Percentiles rank a stretch among this genome's conserved stretches.
phyloP scores from a whole-genome alignment of 148 eudicot genomes.

The Mesembryanthemum crystallinum region DNA sequence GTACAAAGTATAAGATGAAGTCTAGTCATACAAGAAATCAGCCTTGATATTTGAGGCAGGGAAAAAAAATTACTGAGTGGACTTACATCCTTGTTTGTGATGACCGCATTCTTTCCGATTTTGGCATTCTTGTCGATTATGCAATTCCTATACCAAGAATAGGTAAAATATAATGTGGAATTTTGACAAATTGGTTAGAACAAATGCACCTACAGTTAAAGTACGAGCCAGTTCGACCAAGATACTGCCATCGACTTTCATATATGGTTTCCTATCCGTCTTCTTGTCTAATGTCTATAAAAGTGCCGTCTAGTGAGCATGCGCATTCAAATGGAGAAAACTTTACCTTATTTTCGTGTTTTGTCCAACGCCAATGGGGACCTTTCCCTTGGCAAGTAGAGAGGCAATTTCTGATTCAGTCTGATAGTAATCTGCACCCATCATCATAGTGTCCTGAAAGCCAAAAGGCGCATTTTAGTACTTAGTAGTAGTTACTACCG shows the following conservation, averaged over 20 bases:
- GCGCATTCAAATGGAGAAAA: neutral
- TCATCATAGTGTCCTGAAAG: constrained; percentile 79
- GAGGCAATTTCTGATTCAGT: constrained; percentile 87
- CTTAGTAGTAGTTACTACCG: neutral
- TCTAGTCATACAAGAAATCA: neutral
- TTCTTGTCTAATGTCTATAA: too few species aligned
- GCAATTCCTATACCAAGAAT: constrained; percentile 59
- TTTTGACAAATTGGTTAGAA: neutral
- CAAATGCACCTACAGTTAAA: neutral
- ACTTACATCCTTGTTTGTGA: constrained; percentile 74
- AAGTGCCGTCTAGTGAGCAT: too few species aligned
- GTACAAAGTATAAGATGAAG: neutral
- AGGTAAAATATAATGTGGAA: neutral
- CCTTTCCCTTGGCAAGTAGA: constrained; percentile 65
- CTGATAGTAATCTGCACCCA: constrained; percentile 97
- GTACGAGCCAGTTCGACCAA: neutral
- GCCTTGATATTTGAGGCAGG: neutral
- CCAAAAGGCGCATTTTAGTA: neutral
- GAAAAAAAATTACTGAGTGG: neutral
- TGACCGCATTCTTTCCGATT: constrained; percentile 76
- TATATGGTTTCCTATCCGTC: neutral
- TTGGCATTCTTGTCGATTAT: constrained; percentile 98
- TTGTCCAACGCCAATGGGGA: constrained; percentile 86
- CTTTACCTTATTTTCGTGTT: constrained; percentile 79
- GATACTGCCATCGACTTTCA: neutral